Base-by-base conservation (phyloP, 352 stramenopile species). In the Globisporangium rhizosaccharum region DNA sequence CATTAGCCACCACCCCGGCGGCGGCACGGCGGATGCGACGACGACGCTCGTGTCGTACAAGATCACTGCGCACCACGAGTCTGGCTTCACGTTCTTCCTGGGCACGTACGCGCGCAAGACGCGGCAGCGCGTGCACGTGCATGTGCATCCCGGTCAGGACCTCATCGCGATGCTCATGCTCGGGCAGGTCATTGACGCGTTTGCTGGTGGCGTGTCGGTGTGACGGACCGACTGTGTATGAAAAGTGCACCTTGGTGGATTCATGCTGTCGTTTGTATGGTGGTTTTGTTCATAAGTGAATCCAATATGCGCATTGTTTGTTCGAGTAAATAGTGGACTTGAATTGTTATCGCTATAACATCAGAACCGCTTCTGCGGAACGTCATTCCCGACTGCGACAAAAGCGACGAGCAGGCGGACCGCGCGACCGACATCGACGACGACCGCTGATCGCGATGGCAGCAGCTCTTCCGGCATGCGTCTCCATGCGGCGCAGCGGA, bases 101-200 rank as follows among this genome's bases (percentile, higher is more conserved):
- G 63, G 63, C 48, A 56, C 64, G 39, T 68, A 65, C 48, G 20
- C 53, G 47, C 62, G 62, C 46, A 65, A 65, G 57, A 45, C 36
- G 46, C 56, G 56, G 50, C 50, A 52, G 23, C 44, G 55, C 48
- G 62, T 63, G 39, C 42, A 53, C 20, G 15, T 70, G 53, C 51
- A 42, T 8, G 63, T 70, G 48, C 61, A 70, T 45, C 48, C 63
- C 0, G 63, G 63, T n/a, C 63, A 70, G 59, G 63, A 70, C 37
- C 58, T 70, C 51, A 55, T 70, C 49, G 55, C 63, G 28, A 66
- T 70, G 58, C 28, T 70, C 54, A 70, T 66, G 63, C 42, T 66
- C 53, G 63, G 47, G 33, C 59, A 66, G n/a, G 46, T 62, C 20
- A 26, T 70, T 33, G 63, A 70, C 50, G 11, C 53, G n/a, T 63